Conservation (phyloP, 176 grass and related monocot genomes). For the Sorghum bicolor region Sorghum_bicolor_NCBIv3 NC_012875.2:40790501-40791000, state of each 20-base stretch:
- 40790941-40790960: not conserved
- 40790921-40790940: conserved; percentile 18
- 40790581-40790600: not conserved
- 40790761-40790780: too few relatives aligned
- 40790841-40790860: too few relatives aligned
- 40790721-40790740: conserved; percentile 5
- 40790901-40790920: too few relatives aligned
- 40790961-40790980: not conserved
- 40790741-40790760: too few relatives aligned
- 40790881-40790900: too few relatives aligned
- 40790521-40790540: not conserved
- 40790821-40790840: too few relatives aligned
- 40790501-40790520: not conserved
- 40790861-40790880: too few relatives aligned
- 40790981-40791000: conserved; percentile 1
- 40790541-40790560: not conserved
- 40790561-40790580: not conserved
- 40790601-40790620: not conserved
- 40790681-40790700: not conserved
- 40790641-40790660: not conserved
- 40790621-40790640: not conserved
- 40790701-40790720: not conserved
- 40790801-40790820: too few relatives aligned
- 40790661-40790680: not conserved
- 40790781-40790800: too few relatives aligned